Percentiles rank a stretch among this genome's conserved stretches.
Evolutionary conservation across 148 eudicot species (phyloP).

Genomic region (Fagopyrum homotropicum): DNA sequence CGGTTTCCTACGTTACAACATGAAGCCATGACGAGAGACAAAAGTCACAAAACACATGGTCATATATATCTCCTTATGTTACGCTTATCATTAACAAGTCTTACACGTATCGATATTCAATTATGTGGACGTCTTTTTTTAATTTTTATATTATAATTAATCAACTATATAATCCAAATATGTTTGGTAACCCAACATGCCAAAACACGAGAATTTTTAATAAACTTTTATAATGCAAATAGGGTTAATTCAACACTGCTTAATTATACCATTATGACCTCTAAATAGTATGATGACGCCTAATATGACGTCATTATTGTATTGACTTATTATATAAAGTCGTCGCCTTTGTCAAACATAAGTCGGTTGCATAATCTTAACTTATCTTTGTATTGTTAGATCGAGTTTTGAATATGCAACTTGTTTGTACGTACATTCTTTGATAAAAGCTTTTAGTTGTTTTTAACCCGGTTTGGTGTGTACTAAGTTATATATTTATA

Average conservation of each 20-base stretch:
- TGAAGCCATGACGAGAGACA: constrained; percentile 6
- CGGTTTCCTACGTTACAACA: constrained; percentile 1
- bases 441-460: no score
- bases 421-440: not conserved
- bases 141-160: not conserved
- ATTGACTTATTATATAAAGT: not conserved
- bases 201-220: not conserved
- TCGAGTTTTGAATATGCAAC: not conserved
- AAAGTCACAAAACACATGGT: constrained; percentile 6
- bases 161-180: not conserved
- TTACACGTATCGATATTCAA: not conserved
- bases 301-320: not conserved
- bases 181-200: not conserved
- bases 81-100: not conserved
- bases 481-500: not conserved
- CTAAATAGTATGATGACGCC: not conserved
- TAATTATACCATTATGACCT: not conserved
- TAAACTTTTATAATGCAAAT: not conserved
- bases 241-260: not conserved
- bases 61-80: not conserved
- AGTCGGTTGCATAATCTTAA: not conserved
- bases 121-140: not conserved
- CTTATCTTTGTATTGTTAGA: not conserved
- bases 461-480: no score
- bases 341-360: constrained; percentile 1